These are phyloP conservation scores for Neltuma alba DNA, from an alignment of 306 rosid species.

Conservation along the genomic window DNA sequence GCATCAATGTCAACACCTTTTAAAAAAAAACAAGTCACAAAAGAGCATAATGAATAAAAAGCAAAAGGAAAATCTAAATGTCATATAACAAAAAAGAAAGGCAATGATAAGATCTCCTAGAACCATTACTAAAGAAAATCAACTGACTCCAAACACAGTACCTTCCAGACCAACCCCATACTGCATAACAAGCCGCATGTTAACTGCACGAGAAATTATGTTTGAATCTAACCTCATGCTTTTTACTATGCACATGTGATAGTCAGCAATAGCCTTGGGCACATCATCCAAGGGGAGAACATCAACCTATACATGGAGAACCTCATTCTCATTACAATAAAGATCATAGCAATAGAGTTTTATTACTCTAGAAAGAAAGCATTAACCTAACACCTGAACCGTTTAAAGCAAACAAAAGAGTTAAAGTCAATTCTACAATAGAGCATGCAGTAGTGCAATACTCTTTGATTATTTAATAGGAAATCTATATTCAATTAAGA, in stretches of 20 bases:
- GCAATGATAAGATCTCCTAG: slow-evolving; percentile 26
- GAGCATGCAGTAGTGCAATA: neutral
- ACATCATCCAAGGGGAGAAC: slow-evolving; percentile 70
- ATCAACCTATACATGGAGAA: slow-evolving; percentile 64
- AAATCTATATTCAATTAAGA: neutral
- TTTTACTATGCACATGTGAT: slow-evolving; percentile 68
- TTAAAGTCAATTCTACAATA: neutral
- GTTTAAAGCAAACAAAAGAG: slow-evolving; percentile 12
- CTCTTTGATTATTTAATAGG: neutral
- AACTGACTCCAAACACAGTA: slow-evolving; percentile 31
- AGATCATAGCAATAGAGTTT: neutral
- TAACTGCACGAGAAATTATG: slow-evolving; percentile 64
- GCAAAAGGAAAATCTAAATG: slow-evolving; percentile 1
- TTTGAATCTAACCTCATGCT: slow-evolving; percentile 64
- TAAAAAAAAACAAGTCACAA: slow-evolving; percentile 5
- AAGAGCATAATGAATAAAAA: neutral
- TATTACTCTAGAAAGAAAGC: neutral
- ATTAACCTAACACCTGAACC: slow-evolving; percentile 1
- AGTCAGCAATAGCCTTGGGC: slow-evolving; percentile 60
- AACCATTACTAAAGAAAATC: slow-evolving; percentile 1
- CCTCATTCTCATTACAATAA: neutral
- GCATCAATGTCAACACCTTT: slow-evolving; percentile 90
- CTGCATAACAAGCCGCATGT: slow-evolving; percentile 86
- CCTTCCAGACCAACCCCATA: slow-evolving; percentile 95
- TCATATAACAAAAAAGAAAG: neutral